Base-by-base conservation (phyloP, 2,329 filamentous ascomycete species). In the Penicillium vulpinum region DNA sequence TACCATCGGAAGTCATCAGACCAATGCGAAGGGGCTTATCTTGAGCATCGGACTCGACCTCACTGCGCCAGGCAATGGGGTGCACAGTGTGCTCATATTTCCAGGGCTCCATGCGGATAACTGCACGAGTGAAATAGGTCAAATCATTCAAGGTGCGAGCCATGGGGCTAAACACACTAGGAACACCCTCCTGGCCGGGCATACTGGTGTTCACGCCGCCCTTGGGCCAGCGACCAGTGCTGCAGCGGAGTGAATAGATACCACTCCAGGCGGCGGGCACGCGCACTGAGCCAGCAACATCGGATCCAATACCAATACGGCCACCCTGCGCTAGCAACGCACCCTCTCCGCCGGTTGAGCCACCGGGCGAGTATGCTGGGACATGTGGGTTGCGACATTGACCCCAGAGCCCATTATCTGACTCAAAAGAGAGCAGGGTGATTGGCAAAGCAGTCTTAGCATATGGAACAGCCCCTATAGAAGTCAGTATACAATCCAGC, bases 91-190 rank as follows among this genome's bases (percentile, higher is more conserved):
- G 87, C 70, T 96, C 92, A 69, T 95, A 96, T 57, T 84, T 88
- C 92, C 92, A 97, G 0, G 92, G 91, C 74, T 90, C 80, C 86
- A 94, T 93, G 49, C 84, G 78, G 54, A 97, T 84, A 53, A 97
- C 78, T 8, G 86, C 84, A 51, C 86, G 85, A 4, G 90, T 90
- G 73, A 97, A 97, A 76, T 96, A 96, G 1, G 83, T 83, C 59
- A 97, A 77, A 69, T 97, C 92, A 61, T 87, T 84, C 57, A 96
- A 76, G 0, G 92, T 96, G 51, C 92, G 84, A 3, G 92, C 85
- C 93, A 97, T 97, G 5, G 92, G 92, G 56, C 90, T 93, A 76
- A 92, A 96, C 21, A 96, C 91, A 61, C 88, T 90, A 0, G 91
- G 87, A 31, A 97, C 86, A 0, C 92, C 92, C 70, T 97, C 93